These are phyloP conservation scores for Dalechampia spathulata DNA, from an alignment of 441 rosid species.

Conservation along the genomic window DNA sequence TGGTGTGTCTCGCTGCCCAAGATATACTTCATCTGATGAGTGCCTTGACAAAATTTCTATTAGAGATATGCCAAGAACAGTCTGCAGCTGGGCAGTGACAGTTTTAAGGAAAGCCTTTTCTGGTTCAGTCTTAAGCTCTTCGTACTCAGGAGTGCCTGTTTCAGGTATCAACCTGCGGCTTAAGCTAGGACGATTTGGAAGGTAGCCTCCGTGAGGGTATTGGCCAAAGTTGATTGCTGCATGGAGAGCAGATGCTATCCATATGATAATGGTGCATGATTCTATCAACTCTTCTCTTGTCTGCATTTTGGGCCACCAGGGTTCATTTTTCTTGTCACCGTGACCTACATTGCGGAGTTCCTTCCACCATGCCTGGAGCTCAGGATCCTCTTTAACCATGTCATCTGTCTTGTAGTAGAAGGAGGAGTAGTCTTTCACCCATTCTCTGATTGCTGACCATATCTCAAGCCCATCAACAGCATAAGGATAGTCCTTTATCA, in stretches of 20 bases:
- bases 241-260: conserved; percentile 71
- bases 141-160: conserved; percentile 39
- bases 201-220: conserved; percentile 60
- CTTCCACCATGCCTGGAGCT: conserved; percentile 76
- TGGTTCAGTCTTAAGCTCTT: conserved; percentile 37
- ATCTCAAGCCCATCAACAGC: conserved; percentile 71
- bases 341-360: conserved; percentile 62
- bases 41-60: conserved; percentile 60
- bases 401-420: conserved; percentile 48
- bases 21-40: conserved; percentile 53
- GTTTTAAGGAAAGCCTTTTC: conserved; percentile 47
- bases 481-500: conserved; percentile 78
- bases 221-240: conserved; percentile 55
- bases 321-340: conserved; percentile 58
- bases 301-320: conserved; percentile 75
- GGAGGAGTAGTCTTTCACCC: conserved; percentile 51
- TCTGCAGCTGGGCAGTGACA: conserved; percentile 48
- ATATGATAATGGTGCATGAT: conserved; percentile 55
- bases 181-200: conserved; percentile 55
- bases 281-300: conserved; percentile 39
- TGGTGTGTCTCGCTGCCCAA: conserved; percentile 48
- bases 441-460: conserved; percentile 59
- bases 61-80: conserved; percentile 44
- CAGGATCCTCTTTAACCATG: conserved; percentile 37
- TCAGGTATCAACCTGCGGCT: conserved; percentile 62